A percentile compares a stretch with the other conserved stretches of the same genome.
phyloP scores from a whole-genome alignment of 1,284 basidiomycete species.

The Trichosporon inkin region DNA sequence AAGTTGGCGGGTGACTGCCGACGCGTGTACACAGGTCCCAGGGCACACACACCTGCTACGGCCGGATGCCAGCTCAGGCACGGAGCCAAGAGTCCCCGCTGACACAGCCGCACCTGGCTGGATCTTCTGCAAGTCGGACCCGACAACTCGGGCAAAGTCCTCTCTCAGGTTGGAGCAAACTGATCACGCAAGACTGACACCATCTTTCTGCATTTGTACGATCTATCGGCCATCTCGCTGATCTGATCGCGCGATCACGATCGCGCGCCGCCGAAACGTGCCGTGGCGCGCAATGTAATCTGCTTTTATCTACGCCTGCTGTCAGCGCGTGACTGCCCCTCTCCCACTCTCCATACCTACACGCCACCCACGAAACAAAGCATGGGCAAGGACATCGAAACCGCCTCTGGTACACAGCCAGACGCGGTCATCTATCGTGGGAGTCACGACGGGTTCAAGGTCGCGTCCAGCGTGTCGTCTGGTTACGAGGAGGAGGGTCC shows the following conservation, averaged over 20 bases:
- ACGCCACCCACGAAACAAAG: not conserved
- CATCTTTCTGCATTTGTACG: constrained; percentile 1
- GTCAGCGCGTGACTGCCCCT: too few relatives aligned
- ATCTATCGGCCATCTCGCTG: not conserved
- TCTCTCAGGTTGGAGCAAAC: not conserved
- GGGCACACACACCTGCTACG: not conserved
- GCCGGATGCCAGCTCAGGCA: too few relatives aligned
- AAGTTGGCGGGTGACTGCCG: too few relatives aligned
- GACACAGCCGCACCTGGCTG: too few relatives aligned
- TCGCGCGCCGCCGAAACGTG: not conserved
- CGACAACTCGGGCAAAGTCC: too few relatives aligned
- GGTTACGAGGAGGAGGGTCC: constrained; percentile 1
- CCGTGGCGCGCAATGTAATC: not conserved
- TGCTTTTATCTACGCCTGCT: not conserved
- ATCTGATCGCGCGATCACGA: constrained; percentile 4
- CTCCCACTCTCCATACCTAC: not conserved
- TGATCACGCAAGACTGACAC: constrained; percentile 8
- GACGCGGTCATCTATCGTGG: not conserved
- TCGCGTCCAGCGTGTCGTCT: not conserved
- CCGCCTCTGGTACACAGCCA: not conserved
- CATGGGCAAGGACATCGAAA: constrained; percentile 7
- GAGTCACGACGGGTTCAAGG: not conserved
- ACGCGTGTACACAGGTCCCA: not conserved
- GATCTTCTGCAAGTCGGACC: too few relatives aligned
- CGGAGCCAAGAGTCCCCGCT: too few relatives aligned